Base-by-base conservation (phyloP, 176 grass and related monocot genomes). In the Rhynchospora breviuscula region DNA sequence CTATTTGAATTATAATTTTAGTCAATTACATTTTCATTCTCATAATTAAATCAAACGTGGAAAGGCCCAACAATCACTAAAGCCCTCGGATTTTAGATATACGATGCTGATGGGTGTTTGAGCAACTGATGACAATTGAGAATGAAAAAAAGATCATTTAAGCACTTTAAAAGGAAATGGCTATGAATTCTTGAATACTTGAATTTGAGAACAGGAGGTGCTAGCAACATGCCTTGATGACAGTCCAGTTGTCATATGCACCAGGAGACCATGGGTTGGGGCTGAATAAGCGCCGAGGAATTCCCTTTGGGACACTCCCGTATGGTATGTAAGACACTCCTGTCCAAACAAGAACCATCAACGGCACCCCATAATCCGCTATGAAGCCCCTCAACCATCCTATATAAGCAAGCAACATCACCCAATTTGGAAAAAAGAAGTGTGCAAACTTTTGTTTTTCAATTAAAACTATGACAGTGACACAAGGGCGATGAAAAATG, bases 201-300 rank as follows among this genome's bases (percentile, higher is more conserved):
- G 13, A 62, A 80, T 47, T 81, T 61, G 35, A 81, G n/a, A 63
- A 25, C 56, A 81, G 21, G 22, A 44, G 59, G 46, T 59, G 26
- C 15, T 25, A 19, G 45, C 29, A 7, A 17, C 44, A 40, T 78
- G 79, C 97, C 97, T 92, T 92, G 72, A 96, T 85, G 67, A 99
- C 93, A 31, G 93, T 96, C 97, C 97, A 99, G 69, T 99, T 99
- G 47, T 84, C 89, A 79, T 96, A 99, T 57, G 97, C 97, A 81
- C 97, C 97, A 79, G 97, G 91, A 19, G 97, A 99, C 97, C 97
- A 99, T 25, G 97, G 97, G 83, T 99, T 96, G 19, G 97, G 97
- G 73, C 97, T 99, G 80, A 96, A 96, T 26, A 99, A 93, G 60
- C 97, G 97, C 14, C 93, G 79, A 0, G 97, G 97, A 83, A 99